Evolutionary conservation across 2,329 filamentous ascomycete species (phyloP), one percentile per base, ranked within the genome.

Genomic region (Cryphonectria radicalis): DNA sequence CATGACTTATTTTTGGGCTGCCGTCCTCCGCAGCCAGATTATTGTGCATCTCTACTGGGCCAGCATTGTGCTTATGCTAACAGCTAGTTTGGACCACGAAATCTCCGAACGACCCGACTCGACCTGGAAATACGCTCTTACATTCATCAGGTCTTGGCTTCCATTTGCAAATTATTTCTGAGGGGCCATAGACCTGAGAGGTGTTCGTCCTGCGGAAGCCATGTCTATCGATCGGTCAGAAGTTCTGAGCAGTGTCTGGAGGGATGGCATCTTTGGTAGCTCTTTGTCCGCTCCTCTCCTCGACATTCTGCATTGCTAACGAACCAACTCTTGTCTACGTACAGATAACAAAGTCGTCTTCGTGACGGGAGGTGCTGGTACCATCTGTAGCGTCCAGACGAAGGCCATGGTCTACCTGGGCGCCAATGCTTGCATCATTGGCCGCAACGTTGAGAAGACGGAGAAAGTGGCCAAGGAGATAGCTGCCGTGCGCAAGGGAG

Each of bases 361-460:
- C 82, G 97, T 97, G 78, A 99, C 96, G 4, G 96, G 96, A 71
- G 96, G 96, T 67, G 94, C 94, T 6, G 95, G 96, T 69, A 92
- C 92, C 37, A 98, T 99, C 78, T 98, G 96, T 84, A 96, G 92
- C 77, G 94, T 93, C 69, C 96, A 98, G 84, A 96, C 97, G 43
- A 89, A 94, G 74, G 96, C 96, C 4, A 85, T 99, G 72, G 94
- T 99, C 35, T 89, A 95, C 74, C 90, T 99, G 10, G 96, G 96
- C 68, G 95, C 94, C 62, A 92, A 98, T 77, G 96, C 96, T 66
- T 97, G 93, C 82, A 98, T 99, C 78, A 89, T 98, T 70, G 96
- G 96, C 57, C 92, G 96, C 76, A 97, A 93, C 80, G 88, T 91
- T 62, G 90, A 93, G 76, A 98, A 98, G 86, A 98, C 95, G 0